Conservation (phyloP, 1,139 yeast species). For the Candida tetrigidarum region DNA sequence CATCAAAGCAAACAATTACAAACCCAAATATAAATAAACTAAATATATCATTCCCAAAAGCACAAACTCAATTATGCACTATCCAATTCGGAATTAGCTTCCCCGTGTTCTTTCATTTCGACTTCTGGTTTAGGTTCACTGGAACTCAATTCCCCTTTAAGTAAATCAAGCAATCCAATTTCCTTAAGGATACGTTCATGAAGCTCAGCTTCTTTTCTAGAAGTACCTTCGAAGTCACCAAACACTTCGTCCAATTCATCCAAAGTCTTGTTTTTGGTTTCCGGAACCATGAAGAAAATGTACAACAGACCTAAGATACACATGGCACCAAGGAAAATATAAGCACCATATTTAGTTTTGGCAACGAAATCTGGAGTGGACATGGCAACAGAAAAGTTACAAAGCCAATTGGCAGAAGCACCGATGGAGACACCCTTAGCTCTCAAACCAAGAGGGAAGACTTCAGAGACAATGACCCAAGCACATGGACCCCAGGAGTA, state of each 20-base stretch:
- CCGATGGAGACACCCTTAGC: conserved; percentile 30
- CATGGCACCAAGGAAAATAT: conserved; percentile 29
- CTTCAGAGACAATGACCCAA: conserved; percentile 25
- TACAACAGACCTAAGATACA: conserved; percentile 26
- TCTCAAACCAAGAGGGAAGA: conserved; percentile 24
- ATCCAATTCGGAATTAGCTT: neutral
- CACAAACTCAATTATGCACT: too few relatives aligned
- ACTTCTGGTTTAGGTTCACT: neutral
- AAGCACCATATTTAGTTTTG: conserved; percentile 24
- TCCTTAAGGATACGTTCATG: conserved; percentile 14
- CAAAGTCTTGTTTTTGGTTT: conserved; percentile 34
- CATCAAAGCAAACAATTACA: too few relatives aligned
- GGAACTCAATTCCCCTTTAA: neutral
- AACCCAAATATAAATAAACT: too few relatives aligned
- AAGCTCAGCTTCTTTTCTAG: conserved; percentile 15
- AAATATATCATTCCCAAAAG: too few relatives aligned
- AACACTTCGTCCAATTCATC: conserved; percentile 33
- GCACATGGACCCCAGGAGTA: conserved; percentile 38
- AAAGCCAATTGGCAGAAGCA: conserved; percentile 45
- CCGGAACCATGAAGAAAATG: conserved; percentile 32
- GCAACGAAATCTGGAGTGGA: conserved; percentile 32
- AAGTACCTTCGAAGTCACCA: conserved; percentile 21
- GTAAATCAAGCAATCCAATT: conserved; percentile 16
- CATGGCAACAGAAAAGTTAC: conserved; percentile 43
- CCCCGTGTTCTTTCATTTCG: neutral